Conservation (phyloP, 805 yeast species). For the Metschnikowia proteae region DNA sequence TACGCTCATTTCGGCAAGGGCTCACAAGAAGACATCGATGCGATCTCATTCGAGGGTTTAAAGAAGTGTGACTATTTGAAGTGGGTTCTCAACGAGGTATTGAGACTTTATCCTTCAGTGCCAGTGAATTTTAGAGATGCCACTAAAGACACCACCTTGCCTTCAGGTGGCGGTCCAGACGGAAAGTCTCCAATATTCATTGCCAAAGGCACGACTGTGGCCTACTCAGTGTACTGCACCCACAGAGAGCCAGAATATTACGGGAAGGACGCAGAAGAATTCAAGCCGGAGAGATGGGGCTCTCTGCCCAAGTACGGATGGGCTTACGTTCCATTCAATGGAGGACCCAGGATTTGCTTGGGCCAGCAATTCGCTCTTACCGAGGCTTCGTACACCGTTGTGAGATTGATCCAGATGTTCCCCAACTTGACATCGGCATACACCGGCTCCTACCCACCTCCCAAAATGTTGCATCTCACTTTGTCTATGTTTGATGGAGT, state of each 20-base stretch:
- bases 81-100: conserved; percentile 33
- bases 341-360: conserved; percentile 53
- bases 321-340: conserved; percentile 52
- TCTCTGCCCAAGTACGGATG: conserved; percentile 35
- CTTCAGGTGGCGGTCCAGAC: conserved; percentile 27
- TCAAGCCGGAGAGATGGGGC: conserved; percentile 40
- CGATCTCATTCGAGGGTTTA: conserved; percentile 35
- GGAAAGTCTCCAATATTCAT: conserved; percentile 18
- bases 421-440: conserved; percentile 22
- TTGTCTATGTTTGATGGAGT: conserved; percentile 25
- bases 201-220: conserved; percentile 19
- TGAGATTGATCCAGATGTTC: conserved; percentile 33
- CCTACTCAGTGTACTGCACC: conserved; percentile 14
- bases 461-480: conserved; percentile 23
- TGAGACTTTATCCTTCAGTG: conserved; percentile 35
- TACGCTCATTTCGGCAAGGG: conserved; percentile 31
- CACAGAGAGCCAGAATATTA: conserved; percentile 25
- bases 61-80: conserved; percentile 39
- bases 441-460: conserved; percentile 16
- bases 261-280: conserved; percentile 33
- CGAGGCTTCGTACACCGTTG: conserved; percentile 44
- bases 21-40: conserved; percentile 24
- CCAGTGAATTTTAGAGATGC: conserved; percentile 23
- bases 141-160: conserved; percentile 22
- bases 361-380: conserved; percentile 57